Evolutionary conservation across 345 rosid genomes (phyloP).

Genomic region (Citrus trifoliata): DNA sequence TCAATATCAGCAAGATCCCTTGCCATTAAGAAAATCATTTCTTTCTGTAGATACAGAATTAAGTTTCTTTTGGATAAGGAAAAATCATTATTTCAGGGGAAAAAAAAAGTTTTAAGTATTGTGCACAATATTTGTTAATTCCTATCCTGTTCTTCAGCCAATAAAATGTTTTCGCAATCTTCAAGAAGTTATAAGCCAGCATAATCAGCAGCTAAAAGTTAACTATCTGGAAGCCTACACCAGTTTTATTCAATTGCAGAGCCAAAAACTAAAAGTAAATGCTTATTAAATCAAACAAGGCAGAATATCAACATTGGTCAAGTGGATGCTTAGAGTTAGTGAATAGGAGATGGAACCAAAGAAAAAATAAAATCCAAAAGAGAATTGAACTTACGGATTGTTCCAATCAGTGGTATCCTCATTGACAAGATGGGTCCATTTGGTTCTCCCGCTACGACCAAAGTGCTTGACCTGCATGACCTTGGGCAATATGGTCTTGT

Average conservation of each 20-base stretch:
- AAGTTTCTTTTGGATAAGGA: background rate
- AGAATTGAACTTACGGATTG: constrained; percentile 5
- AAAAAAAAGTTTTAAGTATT: background rate
- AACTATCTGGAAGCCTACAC: background rate
- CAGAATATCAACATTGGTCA: background rate
- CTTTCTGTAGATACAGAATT: background rate
- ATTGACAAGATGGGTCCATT: constrained; percentile 85
- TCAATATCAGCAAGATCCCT: background rate
- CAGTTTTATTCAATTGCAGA: background rate
- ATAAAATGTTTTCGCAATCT: background rate
- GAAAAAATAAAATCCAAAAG: background rate
- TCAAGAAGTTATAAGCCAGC: background rate
- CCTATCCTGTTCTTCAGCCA: background rate
- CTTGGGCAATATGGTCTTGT: constrained; percentile 28
- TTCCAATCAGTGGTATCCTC: constrained; percentile 56
- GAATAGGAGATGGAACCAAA: background rate
- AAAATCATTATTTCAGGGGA: background rate
- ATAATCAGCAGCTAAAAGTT: background rate
- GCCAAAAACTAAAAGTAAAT: background rate
- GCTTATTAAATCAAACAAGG: background rate
- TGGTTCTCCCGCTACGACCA: constrained; percentile 81
- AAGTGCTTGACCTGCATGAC: constrained; percentile 33
- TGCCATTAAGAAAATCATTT: background rate
- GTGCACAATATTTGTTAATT: background rate
- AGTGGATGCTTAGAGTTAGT: background rate